Conservation (phyloP, 257 asterid genomes). For the Ehretia macrophylla region DNA sequence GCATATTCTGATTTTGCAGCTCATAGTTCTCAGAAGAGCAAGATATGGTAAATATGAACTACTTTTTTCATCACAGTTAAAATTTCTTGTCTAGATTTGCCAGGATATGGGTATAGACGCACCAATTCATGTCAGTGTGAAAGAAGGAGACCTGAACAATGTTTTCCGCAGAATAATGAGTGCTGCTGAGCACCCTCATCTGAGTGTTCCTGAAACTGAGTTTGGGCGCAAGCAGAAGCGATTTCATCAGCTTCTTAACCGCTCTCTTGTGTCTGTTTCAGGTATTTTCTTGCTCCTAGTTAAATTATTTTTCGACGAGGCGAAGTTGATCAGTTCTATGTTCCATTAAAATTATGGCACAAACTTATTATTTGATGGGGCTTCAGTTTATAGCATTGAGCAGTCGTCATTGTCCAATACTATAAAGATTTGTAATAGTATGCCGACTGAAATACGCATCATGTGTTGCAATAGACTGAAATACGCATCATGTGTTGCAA, state of each 20-base stretch:
- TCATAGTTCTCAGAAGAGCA: neutral
- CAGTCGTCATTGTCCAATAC: too few species aligned
- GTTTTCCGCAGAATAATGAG: constrained; percentile 71
- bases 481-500: too few species aligned
- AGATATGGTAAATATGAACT: neutral
- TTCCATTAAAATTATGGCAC: neutral
- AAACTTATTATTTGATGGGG: too few species aligned
- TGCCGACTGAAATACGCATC: too few species aligned
- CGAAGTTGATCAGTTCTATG: neutral
- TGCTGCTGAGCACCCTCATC: constrained; percentile 86
- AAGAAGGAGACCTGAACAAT: constrained; percentile 72
- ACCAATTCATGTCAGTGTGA: constrained; percentile 77
- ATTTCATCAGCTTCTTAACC: constrained; percentile 51
- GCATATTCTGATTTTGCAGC: constrained; percentile 2
- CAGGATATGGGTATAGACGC: constrained; percentile 77
- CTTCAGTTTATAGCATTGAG: too few species aligned
- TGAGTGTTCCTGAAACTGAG: constrained; percentile 86
- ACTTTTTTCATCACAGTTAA: neutral
- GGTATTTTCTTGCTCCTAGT: constrained; percentile 35
- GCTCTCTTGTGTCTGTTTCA: constrained; percentile 64
- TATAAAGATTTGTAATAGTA: too few species aligned
- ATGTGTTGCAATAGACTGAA: too few species aligned
- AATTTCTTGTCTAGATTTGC: constrained; percentile 52
- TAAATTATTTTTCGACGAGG: neutral
- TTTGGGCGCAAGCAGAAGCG: constrained; percentile 65